Evolutionary conservation across 1,284 basidiomycete species (phyloP), one percentile per base, ranked within the genome.

Genomic region (Xerocomus cyaneibrunnescens): DNA sequence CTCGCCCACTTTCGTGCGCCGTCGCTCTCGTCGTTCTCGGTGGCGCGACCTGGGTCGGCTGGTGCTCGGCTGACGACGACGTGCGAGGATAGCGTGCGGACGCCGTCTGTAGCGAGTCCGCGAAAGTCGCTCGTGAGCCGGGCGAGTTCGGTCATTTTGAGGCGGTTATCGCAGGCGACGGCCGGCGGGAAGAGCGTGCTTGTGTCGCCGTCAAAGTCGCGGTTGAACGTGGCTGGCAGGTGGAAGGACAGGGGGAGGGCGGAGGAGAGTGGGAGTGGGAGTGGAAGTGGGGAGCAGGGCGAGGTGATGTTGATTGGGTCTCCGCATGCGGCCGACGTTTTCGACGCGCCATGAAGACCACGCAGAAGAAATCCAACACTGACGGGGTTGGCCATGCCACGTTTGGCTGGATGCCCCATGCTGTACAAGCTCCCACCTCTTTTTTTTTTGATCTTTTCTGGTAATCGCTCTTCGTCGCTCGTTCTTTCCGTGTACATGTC

Each of bases 131-230:
- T 62, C 34, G 56, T 66, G 21, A 66, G 64, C 7, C 58, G 59
- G 14, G 65, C 59, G 19, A 61, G 67, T 17, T 66, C 65, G 37
- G 50, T 66, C 6, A 48, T 67, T n/a, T 38, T 64, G 21, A 55
- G 57, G 14, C 57, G 64, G 31, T 22, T 65, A 37, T 68, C 62
- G 41, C 59, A 55, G 32, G 55, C 60, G 50, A 59, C 54, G 34
- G 41, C 28, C 9, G 34, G 37, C 3, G 27, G 43, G 1, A 37
- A 19, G 8, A 21, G 8, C 10, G 10, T 23, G 7, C 13, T 30
- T 16, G 16, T n/a, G 28, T 43, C 41, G n/a, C 48, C 45, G 6
- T 38, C 51, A 34, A 44, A 16, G 31, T 35, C 45, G 13, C 46
- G 42, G 3, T 38, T 17, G 34, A 30, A 42, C 10, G 7, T 27